Evolutionary conservation across 2,329 filamentous ascomycete species (phyloP).

Genomic region (Fusarium setosum): DNA sequence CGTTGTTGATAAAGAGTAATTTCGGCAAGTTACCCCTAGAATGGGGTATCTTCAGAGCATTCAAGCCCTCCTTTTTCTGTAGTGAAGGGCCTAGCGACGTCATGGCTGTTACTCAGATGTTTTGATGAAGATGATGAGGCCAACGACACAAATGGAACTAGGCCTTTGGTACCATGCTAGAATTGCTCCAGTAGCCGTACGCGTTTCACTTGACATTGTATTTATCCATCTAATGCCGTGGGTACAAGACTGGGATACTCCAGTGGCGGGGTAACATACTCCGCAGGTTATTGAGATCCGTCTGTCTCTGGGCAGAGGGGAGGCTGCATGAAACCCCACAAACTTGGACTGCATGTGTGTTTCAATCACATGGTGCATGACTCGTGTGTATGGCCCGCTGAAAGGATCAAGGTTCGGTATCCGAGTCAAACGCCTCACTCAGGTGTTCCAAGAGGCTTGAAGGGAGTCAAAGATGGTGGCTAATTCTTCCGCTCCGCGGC

Average conservation of each 20-base stretch:
- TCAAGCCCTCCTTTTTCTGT: constrained; percentile 23
- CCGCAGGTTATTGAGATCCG: neutral
- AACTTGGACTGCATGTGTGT: neutral
- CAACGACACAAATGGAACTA: no score
- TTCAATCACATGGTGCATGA: no score
- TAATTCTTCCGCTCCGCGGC: neutral
- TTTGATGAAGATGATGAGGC: neutral
- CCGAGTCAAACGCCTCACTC: neutral
- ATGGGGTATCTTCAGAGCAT: constrained; percentile 39
- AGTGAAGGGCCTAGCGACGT: constrained; percentile 38
- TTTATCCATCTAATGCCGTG: neutral
- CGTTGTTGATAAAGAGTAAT: constrained; percentile 53
- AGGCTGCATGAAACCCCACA: neutral
- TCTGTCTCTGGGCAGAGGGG: neutral
- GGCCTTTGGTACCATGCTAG: neutral
- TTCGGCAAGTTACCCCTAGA: constrained; percentile 49
- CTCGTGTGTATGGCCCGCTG: no score
- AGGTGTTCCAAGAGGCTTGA: neutral
- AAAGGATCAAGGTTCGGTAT: neutral
- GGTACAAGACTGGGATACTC: neutral
- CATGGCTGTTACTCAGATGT: constrained; percentile 15
- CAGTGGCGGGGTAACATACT: neutral
- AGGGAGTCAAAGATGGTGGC: neutral
- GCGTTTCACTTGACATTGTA: neutral
- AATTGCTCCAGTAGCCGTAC: neutral